Percentiles rank a stretch among this genome's conserved stretches.
phyloP scores from a whole-genome alignment of 768 basidiomycete species.

The Holtermanniella nyarrowii region DNA sequence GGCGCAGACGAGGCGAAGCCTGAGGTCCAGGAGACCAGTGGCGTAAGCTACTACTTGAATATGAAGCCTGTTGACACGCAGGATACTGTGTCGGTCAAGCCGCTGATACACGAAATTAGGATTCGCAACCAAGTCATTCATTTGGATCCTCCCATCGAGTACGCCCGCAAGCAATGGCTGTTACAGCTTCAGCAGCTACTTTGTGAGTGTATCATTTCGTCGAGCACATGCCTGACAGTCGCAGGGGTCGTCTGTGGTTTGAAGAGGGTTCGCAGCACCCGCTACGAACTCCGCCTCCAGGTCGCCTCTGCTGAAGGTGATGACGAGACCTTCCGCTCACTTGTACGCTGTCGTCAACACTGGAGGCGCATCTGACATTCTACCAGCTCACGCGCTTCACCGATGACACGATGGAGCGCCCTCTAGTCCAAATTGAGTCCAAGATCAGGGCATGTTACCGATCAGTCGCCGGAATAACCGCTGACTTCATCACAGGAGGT shows the following conservation, averaged over 20 bases:
- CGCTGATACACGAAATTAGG: constrained; percentile 87
- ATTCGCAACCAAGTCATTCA: constrained; percentile 99
- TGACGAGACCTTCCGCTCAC: constrained; percentile 70
- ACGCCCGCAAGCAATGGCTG: constrained; percentile 81
- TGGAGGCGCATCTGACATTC: constrained; percentile 1
- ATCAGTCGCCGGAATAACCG: neutral
- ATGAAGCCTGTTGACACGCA: no score
- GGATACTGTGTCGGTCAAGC: constrained; percentile 53
- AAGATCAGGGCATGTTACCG: constrained; percentile 51
- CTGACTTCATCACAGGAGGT: constrained; percentile 49
- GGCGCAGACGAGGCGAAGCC: neutral
- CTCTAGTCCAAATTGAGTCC: constrained; percentile 73
- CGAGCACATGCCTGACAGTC: neutral
- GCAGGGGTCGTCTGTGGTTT: constrained; percentile 77
- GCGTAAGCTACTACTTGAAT: no score
- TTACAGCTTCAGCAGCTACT: constrained; percentile 82
- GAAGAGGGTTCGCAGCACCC: constrained; percentile 79
- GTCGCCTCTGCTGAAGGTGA: constrained; percentile 56
- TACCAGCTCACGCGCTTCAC: constrained; percentile 61
- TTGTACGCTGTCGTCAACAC: constrained; percentile 47
- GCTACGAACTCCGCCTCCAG: constrained; percentile 92
- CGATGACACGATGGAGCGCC: constrained; percentile 63
- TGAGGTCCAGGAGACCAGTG: no score
- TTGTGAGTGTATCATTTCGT: constrained; percentile 43
- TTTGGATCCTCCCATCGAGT: constrained; percentile 93